Conservation (phyloP, 2,329 filamentous ascomycete genomes). For the Aphanoascus verrucosus region DNA sequence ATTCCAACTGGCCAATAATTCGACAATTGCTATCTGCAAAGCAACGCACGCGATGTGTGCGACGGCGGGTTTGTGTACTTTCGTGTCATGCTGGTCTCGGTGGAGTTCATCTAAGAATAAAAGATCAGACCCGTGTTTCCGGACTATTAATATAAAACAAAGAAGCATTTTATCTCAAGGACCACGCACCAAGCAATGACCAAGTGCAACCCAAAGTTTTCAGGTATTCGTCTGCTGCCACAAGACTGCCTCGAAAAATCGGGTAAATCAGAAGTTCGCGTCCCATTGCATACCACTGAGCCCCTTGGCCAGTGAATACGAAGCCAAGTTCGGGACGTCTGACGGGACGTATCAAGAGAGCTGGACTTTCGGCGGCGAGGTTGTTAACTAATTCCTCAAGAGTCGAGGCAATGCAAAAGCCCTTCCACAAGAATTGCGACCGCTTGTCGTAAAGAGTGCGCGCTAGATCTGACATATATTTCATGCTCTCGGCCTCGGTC, state of each 20-base stretch:
- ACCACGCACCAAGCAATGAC: conserved; percentile 11
- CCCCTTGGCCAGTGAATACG: conserved; percentile 19
- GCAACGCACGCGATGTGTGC: conserved; percentile 13
- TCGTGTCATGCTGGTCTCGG: conserved; percentile 20
- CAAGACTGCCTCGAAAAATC: conserved; percentile 12
- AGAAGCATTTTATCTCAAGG: neutral
- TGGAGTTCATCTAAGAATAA: conserved; percentile 3
- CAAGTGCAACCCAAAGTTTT: conserved; percentile 9
- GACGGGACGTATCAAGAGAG: neutral
- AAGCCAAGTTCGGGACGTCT: neutral
- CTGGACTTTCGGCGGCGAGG: neutral
- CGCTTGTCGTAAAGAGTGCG: conserved; percentile 7
- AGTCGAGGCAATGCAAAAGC: conserved; percentile 5
- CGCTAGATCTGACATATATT: conserved; percentile 6
- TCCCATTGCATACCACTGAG: conserved; percentile 18
- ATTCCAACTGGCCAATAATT: conserved; percentile 16
- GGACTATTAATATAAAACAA: neutral
- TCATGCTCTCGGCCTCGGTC: neutral
- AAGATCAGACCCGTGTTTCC: neutral
- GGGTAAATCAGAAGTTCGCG: conserved; percentile 14
- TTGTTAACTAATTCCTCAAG: neutral
- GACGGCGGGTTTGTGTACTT: conserved; percentile 15
- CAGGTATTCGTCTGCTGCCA: conserved; percentile 9
- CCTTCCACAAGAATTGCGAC: neutral
- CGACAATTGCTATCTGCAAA: conserved; percentile 19